Evolutionary conservation across 192 early-diverging fungal species (phyloP).

Genomic region (Umbelopsis sp.): DNA sequence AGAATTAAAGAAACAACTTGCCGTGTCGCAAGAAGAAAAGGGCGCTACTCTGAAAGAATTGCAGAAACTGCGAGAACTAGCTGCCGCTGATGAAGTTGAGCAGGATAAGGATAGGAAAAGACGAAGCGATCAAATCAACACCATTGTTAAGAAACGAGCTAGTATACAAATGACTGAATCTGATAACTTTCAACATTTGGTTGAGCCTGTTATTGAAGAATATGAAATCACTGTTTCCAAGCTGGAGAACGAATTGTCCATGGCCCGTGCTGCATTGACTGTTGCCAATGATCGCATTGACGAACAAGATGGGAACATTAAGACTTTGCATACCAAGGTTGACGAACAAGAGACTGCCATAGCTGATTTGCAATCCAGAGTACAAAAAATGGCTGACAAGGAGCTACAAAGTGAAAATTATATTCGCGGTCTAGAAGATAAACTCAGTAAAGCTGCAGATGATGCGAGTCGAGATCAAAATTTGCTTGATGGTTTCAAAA

Average conservation of each 20-base stretch:
- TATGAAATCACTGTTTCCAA: conserved; percentile 68
- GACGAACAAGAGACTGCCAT: conserved; percentile 38
- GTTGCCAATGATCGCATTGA: conserved; percentile 55
- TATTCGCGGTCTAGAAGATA: conserved; percentile 39
- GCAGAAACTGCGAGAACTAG: neutral
- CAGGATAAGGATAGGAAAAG: neutral
- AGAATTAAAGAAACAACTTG: conserved; percentile 32
- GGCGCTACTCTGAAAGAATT: neutral
- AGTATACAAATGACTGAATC: neutral
- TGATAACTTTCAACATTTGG: conserved; percentile 48
- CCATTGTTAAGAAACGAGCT: conserved; percentile 1
- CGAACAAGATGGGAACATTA: conserved; percentile 59
- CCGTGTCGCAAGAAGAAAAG: neutral
- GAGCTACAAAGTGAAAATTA: conserved; percentile 50
- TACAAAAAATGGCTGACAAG: conserved; percentile 43
- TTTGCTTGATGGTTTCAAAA: conserved; percentile 33
- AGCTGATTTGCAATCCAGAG: conserved; percentile 43
- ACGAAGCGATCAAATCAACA: conserved; percentile 7
- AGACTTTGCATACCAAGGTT: conserved; percentile 29
- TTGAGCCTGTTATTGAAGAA: conserved; percentile 72
- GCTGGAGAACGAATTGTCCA: conserved; percentile 61
- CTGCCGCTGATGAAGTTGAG: neutral
- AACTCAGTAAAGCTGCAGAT: conserved; percentile 28
- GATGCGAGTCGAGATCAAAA: conserved; percentile 36
- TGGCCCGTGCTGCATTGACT: conserved; percentile 58